phyloP scores from a whole-genome alignment of 2,329 filamentous ascomycete species.

The Drechslerella dactyloides region DNA sequence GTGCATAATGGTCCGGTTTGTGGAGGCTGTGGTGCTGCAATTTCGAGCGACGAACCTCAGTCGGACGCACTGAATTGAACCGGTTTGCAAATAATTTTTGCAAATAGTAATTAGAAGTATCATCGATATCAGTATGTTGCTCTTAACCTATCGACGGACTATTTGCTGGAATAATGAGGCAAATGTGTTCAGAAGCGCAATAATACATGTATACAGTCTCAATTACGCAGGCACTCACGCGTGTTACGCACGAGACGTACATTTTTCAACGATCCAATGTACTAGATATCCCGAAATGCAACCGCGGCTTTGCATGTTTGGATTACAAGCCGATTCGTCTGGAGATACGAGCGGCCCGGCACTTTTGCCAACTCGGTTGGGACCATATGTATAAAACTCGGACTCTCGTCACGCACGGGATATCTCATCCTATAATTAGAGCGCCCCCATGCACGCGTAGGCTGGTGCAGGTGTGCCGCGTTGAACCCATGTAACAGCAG shows the following conservation, averaged over 20 bases:
- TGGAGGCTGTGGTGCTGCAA: background rate
- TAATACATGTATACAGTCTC: no score
- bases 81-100: background rate
- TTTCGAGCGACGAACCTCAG: background rate
- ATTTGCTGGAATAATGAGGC: no score
- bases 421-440: constrained; percentile 4
- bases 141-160: no score
- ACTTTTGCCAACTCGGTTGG: background rate
- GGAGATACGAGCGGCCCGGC: background rate
- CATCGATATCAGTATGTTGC: no score
- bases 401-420: background rate
- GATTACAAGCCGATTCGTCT: background rate
- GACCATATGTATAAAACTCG: background rate
- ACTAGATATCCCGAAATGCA: background rate
- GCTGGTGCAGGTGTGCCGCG: background rate
- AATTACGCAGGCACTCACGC: no score
- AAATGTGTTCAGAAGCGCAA: no score
- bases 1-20: background rate
- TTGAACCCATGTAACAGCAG: background rate
- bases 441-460: background rate
- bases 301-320: background rate
- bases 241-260: no score
- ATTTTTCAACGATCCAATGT: no score
- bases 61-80: background rate
- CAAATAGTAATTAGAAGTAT: no score